Evolutionary conservation across 345 rosid genomes (phyloP).

Genomic region (Melaleuca quinquenervia): DNA sequence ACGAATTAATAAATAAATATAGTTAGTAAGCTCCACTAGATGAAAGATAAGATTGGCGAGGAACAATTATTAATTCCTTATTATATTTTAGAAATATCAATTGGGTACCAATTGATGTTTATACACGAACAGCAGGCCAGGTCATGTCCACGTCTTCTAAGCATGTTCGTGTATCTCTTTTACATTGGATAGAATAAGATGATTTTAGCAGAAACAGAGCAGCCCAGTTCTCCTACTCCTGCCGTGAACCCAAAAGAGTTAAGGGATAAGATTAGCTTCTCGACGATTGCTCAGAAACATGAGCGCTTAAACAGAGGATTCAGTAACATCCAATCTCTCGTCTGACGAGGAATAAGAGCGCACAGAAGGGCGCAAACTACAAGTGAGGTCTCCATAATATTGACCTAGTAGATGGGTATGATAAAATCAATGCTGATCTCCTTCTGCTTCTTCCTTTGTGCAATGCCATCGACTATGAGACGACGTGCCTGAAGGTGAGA

Average conservation of each 20-base stretch:
- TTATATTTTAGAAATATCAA: background rate
- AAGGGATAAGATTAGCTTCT: background rate
- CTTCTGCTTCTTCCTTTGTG: background rate
- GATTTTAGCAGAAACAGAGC: background rate
- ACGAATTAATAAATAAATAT: background rate
- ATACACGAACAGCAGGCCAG: background rate
- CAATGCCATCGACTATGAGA: slow-evolving; percentile 4
- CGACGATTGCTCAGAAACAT: background rate
- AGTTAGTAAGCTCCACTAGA: background rate
- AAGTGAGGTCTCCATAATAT: background rate
- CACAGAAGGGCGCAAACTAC: background rate
- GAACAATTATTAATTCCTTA: background rate
- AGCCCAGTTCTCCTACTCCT: background rate
- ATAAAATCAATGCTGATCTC: background rate
- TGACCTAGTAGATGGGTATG: background rate
- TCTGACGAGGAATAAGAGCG: background rate
- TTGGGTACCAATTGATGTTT: background rate
- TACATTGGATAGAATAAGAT: background rate
- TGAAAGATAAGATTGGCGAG: background rate
- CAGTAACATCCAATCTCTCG: background rate
- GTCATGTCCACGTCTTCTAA: background rate
- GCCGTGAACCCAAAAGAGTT: background rate
- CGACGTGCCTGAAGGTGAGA: slow-evolving; percentile 66
- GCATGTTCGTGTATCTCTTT: background rate
- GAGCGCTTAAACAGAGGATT: background rate